Base-by-base conservation (phyloP, 805 yeast species). In the Diddensiella transvaalensis region DNA sequence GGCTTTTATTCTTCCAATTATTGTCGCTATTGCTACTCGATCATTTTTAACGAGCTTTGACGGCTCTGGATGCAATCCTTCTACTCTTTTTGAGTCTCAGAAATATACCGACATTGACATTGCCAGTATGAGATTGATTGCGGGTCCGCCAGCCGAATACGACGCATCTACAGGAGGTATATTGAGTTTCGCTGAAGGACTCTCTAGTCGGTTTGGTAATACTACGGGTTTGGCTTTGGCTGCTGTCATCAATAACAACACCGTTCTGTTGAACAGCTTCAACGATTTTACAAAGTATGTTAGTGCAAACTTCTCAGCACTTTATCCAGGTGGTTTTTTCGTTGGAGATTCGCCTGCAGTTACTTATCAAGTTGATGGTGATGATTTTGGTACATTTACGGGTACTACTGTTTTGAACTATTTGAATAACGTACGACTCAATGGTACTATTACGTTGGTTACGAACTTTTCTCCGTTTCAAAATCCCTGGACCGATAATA, bases 391-490 rank as follows among this genome's bases (percentile, higher is more conserved):
- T 2, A 42, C 58, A 1, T 43, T 48, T 30, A 55, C 54, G 15
- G 67, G 63, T 1, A 55, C 60, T 11, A 46, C 58, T 37, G 47
- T 62, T 46, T 40, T 64, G 51, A 66, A 63, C 36, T 51, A 60
- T 22, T 47, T 59, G 17, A 58, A 60, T 41, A 66, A 66, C 40
- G 41, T 65, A 8, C 60, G 54, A 11, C 49, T 56, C 15, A 62
- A 66, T 44, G 66, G 65, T 2, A 51, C 59, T 2, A 50, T 51
- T 4, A 50, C 48, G 6, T 40, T 66, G 6, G 49, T 60, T 13
- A 56, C 69, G 3, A 55, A 65, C 44, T 62, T 54, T 42, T 62
- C 67, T 4, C 64, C 67, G 15, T 64, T 66, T 49, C 67, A 64
- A 44, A 52, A 55, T 23, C 63, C 64, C 3, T 65, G 67, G 67